Evolutionary conservation across 768 basidiomycete species (phyloP).

Genomic region (Suillus bovinus): DNA sequence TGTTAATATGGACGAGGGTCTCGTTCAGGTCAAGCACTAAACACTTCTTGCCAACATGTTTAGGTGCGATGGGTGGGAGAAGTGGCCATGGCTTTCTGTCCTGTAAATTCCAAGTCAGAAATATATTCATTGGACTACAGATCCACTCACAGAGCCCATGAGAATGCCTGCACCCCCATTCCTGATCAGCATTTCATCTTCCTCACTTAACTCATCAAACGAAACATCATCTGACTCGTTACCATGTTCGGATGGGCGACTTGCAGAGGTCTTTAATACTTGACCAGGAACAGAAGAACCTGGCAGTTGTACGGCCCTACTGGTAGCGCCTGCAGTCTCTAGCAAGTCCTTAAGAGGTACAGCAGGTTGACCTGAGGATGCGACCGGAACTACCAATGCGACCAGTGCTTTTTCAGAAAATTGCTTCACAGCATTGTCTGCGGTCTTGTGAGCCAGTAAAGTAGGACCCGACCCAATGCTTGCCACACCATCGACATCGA

Average conservation of each 20-base stretch:
- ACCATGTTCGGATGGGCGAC: constrained; percentile 39
- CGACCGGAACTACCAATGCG: constrained; percentile 15
- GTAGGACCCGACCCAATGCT: constrained; percentile 11
- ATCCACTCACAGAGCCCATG: constrained; percentile 69
- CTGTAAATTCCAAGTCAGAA: constrained; percentile 35
- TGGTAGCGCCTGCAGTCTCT: constrained; percentile 81
- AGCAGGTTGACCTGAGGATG: constrained; percentile 34
- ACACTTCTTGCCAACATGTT: constrained; percentile 83
- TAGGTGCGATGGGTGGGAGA: constrained; percentile 70
- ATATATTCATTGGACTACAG: neutral
- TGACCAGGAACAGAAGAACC: constrained; percentile 51
- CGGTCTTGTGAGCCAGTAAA: constrained; percentile 15
- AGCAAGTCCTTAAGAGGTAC: constrained; percentile 43
- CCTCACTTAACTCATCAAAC: constrained; percentile 36
- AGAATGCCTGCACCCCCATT: constrained; percentile 91
- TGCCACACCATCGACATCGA: constrained; percentile 33
- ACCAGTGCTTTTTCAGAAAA: constrained; percentile 18
- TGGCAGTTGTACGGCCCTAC: constrained; percentile 82
- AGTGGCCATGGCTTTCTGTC: constrained; percentile 82
- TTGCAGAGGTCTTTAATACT: neutral
- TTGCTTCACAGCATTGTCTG: neutral
- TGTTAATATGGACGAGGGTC: constrained; percentile 89
- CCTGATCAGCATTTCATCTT: constrained; percentile 79
- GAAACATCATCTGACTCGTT: constrained; percentile 38
- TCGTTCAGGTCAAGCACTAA: constrained; percentile 94